Base-by-base conservation (phyloP, 768 basidiomycete genomes). In the Russula lepida region DNA sequence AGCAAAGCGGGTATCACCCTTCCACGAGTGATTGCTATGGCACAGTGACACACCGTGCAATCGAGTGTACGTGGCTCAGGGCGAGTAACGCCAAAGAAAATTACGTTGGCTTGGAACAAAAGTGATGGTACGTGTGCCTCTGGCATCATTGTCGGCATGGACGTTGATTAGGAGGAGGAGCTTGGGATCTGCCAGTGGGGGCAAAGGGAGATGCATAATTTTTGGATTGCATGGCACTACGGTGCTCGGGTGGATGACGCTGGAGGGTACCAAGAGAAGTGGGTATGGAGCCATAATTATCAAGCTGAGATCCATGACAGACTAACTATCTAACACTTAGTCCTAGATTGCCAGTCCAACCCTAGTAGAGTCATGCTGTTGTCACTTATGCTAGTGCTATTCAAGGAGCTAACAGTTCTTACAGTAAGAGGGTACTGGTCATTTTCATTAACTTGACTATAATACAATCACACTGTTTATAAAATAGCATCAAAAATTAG, bases 131-230 rank as follows among this genome's bases (percentile, higher is more conserved):
- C 86, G 89, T 23, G 95, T 94, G 0, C 97, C 95, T 2, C 81
- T 84, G 0, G 95, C 71, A 83, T 88, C 7, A 89, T 99, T 64
- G 93, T 99, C 27, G 95, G 97, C 4, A 95, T 95, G 0, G 97
- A 99, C 71, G 97, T 99, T 25, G 95, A 99, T 73, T 95, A 92
- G 49, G 95, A 98, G 74, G 95, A 99, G 72, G n/a, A n/a, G n/a
- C 77, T 99, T 28, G 98, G 95, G 97, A 98, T 98, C 65, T 95
- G n/a, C n/a, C n/a, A n/a, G n/a, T 95, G 21, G 93, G 91, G 68
- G 92, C 93, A 61, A 95, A 98, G 92, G 95, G 95, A 0, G 95
- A 98, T 69, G 91, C 94, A 0, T 95, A 99, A 73, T 97, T 99
- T 71, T n/a, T n/a, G 97, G 95, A 8, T 71, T 95, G 60, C 95